Conservation (phyloP, 2,329 filamentous ascomycete species). For the Daldinia eschscholtzii region DNA sequence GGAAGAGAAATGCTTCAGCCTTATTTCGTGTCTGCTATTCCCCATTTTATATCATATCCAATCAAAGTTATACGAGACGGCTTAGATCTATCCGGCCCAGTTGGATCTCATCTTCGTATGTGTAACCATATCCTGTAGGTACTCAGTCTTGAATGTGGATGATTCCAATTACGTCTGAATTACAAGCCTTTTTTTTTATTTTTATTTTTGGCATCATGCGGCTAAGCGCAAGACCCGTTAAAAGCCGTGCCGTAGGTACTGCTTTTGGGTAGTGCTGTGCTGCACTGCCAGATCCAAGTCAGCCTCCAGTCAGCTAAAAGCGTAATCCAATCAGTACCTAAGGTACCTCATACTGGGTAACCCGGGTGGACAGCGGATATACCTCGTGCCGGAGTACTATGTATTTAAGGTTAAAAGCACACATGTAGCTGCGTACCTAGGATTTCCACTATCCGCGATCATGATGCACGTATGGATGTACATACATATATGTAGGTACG, state of each 20-base stretch:
- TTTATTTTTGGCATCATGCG: conserved; percentile 42
- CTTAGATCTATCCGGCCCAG: not conserved
- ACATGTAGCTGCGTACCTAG: not conserved
- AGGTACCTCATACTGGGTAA: no score
- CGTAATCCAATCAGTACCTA: no score
- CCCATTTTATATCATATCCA: not conserved
- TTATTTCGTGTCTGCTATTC: conserved; percentile 2
- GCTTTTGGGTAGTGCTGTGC: no score
- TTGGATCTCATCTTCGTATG: conserved; percentile 12
- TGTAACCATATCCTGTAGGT: not conserved
- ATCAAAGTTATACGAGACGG: conserved; percentile 7
- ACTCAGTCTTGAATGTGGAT: not conserved
- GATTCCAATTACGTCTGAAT: conserved; percentile 25
- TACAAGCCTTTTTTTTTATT: conserved; percentile 27
- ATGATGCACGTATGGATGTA: not conserved
- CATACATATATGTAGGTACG: not conserved
- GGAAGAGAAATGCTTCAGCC: not conserved
- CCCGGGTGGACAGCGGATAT: conserved; percentile 22
- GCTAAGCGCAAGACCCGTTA: conserved; percentile 25
- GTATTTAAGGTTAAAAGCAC: conserved; percentile 25
- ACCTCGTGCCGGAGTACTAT: conserved; percentile 17
- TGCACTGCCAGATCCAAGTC: no score
- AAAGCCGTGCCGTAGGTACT: conserved; percentile 3
- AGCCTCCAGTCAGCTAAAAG: no score
- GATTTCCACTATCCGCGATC: not conserved